phyloP scores from a whole-genome alignment of 2,329 filamentous ascomycete genomes.

The Dactylellina haptotyla region DNA sequence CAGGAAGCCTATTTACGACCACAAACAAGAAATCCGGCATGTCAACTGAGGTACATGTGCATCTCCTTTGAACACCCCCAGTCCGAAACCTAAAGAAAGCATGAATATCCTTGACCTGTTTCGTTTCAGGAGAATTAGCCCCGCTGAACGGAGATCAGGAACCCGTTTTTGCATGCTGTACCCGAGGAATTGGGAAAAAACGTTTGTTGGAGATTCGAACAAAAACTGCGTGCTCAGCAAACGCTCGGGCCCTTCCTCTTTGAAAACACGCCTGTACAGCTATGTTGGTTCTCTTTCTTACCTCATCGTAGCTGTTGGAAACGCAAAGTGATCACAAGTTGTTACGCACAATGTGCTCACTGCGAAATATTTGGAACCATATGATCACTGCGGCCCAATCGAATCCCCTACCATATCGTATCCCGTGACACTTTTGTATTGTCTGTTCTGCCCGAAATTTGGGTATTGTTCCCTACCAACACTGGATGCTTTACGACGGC shows the following conservation, averaged over 20 bases:
- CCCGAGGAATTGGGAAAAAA: constrained; percentile 53
- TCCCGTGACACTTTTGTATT: constrained; percentile 1
- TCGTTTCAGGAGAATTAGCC: constrained; percentile 53
- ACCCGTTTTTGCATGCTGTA: constrained; percentile 53
- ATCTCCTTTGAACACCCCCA: constrained; percentile 14
- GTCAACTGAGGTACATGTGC: constrained; percentile 19
- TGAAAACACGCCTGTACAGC: background rate
- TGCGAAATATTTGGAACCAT: background rate
- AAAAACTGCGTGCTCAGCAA: constrained; percentile 12
- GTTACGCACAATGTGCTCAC: background rate
- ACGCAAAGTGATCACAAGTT: no score
- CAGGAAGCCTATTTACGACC: background rate
- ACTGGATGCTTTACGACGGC: constrained; percentile 1
- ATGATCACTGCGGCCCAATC: background rate
- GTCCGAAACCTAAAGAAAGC: constrained; percentile 28
- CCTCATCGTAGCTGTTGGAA: no score
- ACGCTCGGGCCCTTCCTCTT: constrained; percentile 33
- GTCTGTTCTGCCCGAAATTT: background rate
- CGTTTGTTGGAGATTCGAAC: constrained; percentile 20
- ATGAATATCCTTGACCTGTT: constrained; percentile 33
- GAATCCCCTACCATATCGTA: background rate
- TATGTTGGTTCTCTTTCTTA: background rate
- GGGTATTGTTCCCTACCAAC: background rate
- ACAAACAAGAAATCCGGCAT: constrained; percentile 29
- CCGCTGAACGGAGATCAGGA: constrained; percentile 50